phyloP scores from a whole-genome alignment of 352 stramenopile genomes.

The Phytophthora macrochlamydospora region DNA sequence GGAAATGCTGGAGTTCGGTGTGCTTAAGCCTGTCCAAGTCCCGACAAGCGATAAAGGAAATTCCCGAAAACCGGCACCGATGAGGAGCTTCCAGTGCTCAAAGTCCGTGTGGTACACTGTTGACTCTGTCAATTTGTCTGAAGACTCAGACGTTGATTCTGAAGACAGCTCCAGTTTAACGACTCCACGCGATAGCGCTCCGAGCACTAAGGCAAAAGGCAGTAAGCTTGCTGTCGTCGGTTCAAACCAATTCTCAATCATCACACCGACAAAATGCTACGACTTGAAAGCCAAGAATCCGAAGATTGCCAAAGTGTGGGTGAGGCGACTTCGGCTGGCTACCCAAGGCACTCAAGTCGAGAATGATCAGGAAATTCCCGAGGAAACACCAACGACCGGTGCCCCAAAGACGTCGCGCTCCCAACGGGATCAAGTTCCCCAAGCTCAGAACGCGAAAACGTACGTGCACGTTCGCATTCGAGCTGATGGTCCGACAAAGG shows the following conservation, averaged over 20 bases:
- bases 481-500: constrained; percentile 89
- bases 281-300: constrained; percentile 82
- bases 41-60: constrained; percentile 6
- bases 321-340: constrained; percentile 67
- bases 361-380: constrained; percentile 22
- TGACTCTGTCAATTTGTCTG: constrained; percentile 73
- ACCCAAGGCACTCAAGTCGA: constrained; percentile 38
- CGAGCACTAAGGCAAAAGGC: constrained; percentile 11
- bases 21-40: constrained; percentile 57
- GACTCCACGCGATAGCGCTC: constrained; percentile 31
- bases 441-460: constrained; percentile 82
- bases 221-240: constrained; percentile 33
- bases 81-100: constrained; percentile 73
- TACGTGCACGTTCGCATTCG: constrained; percentile 87
- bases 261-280: constrained; percentile 86
- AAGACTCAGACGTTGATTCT: constrained; percentile 78
- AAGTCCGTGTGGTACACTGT: constrained; percentile 84
- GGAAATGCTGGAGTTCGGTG: constrained; percentile 75
- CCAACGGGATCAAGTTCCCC: constrained; percentile 40
- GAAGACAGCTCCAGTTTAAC: constrained; percentile 49
- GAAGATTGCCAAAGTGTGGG: constrained; percentile 74
- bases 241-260: constrained; percentile 88
- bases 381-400: constrained; percentile 36
- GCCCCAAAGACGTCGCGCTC: constrained; percentile 33
- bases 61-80: constrained; percentile 19